These are phyloP conservation scores for Chrysanthemum lavandulifolium DNA, from an alignment of 129 eudicot genomes.

Conservation along the genomic window DNA sequence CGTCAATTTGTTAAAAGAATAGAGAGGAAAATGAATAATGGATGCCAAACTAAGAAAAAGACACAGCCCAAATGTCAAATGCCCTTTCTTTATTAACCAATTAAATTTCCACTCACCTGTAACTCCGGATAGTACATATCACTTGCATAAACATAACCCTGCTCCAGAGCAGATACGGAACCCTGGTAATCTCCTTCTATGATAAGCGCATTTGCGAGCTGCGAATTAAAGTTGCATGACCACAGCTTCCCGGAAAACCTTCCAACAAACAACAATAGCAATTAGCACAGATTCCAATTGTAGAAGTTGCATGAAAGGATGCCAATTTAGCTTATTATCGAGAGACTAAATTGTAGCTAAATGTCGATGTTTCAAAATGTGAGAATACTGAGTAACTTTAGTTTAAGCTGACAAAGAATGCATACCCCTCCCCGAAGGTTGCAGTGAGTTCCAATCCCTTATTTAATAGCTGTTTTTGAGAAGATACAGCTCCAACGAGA, in stretches of 20 bases:
- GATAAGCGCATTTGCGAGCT: constrained; percentile 89
- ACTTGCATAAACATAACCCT: constrained; percentile 61
- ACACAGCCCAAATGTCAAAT: constrained; percentile 9
- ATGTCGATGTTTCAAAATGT: not conserved
- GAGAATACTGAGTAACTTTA: not conserved
- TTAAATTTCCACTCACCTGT: constrained; percentile 61
- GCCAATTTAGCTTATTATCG: not conserved
- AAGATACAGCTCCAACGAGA: constrained; percentile 88
- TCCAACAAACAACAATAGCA: constrained; percentile 31
- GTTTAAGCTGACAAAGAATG: constrained; percentile 12
- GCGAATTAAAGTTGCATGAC: constrained; percentile 97
- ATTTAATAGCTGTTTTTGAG: constrained; percentile 76
- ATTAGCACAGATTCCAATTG: constrained; percentile 3
- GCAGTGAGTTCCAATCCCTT: constrained; percentile 81
- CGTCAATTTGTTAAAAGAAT: constrained; percentile 3
- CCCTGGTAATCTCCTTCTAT: constrained; percentile 90
- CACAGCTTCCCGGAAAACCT: constrained; percentile 93
- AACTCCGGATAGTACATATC: constrained; percentile 85
- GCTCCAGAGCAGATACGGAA: constrained; percentile 66
- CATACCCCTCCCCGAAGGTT: constrained; percentile 78
- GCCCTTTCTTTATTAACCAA: not conserved
- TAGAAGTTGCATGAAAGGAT: constrained; percentile 1
- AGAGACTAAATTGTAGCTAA: not conserved
- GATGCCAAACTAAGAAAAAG: not conserved
- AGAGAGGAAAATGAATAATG: constrained; percentile 12